Base-by-base conservation (phyloP, 352 stramenopile species). In the Phytophthora chlamydospora region DNA sequence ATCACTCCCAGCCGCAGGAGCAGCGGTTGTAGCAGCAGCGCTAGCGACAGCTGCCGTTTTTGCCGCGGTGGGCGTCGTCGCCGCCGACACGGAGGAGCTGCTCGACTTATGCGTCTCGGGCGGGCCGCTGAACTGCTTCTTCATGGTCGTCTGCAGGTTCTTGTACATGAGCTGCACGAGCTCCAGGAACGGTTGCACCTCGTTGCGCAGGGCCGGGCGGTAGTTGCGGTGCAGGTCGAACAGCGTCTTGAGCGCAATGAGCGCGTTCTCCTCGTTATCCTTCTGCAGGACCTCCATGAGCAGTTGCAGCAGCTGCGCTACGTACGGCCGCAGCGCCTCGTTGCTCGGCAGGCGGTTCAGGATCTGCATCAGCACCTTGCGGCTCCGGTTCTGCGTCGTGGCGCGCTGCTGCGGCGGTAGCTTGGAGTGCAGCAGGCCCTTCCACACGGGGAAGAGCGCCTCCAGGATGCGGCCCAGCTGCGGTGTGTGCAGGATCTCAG, bases 211-310 rank as follows among this genome's bases (percentile, higher is more conserved):
- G 7, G 75, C 80, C 0, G 91, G 84, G 6, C 93, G 86, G 73
- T 98, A 99, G 62, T 97, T 98, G 59, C 98, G 98, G 74, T 99
- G 96, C 54, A 99, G 71, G 56, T 99, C 95, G 68, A 99, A 99
- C 32, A 99, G 91, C 58, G 98, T 98, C 58, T 96, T 90, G 40
- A 98, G 75, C 53, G 90, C 93, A 51, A 98, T 78, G 14, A 99
- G 77, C 21, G 92, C 93, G 76, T 99, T 99, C 38, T 98, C 96
- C 73, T 99, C 97, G 67, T 98, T 98, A 71, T 99, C 97, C 33
- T 89, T 77, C 38, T 91, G 85, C 42, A 99, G 71, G 33, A 98
- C 93, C 53, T 97, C 84, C 68, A 99, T 97, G 17, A 96, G 81
- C 47, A 98, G 61, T 24, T 91, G 86, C 40, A 99, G 76, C 46